Base-by-base conservation (phyloP, 768 basidiomycete genomes). In the Cyathus striatus region DNA sequence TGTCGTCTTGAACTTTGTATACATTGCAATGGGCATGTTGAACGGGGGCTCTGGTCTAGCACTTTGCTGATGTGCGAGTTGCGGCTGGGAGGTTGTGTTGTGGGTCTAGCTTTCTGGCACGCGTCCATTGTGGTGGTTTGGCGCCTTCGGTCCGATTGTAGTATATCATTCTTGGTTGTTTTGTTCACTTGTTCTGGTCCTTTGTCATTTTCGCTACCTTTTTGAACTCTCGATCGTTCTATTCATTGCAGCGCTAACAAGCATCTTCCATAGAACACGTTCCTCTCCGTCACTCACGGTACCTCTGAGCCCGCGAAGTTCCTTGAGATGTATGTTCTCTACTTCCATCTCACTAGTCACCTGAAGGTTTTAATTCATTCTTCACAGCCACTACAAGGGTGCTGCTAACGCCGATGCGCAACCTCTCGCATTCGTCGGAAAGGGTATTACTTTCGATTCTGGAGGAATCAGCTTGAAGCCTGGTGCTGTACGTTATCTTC, bases 381-480 rank as follows among this genome's bases (percentile, higher is more conserved):
- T 40, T 22, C 27, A 30, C 40, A 90, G 87, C 43, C 83, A 86
- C 62, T 94, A 94, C 73, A 82, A 83, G 23, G 89, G 89, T n/a
- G 83, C 78, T 1, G 57, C 74, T 2, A 62, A 71, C 43, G 66
- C 72, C 48, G 63, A 73, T 39, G 79, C 68, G 0, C 69, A 69
- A 41, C 89, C 88, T 3, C 68, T 89, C 12, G 83, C 79, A 2
- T 72, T 90, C 46, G 87, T 93, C 25, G 90, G 90, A 24, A 92
- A 93, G 59, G 90, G 90, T 47, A 83, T 93, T 57, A 91, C 90
- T 13, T 94, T 93, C 49, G 90, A 94, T 61, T 80, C 81, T 2
- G 90, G 90, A 70, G 89, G 89, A 51, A 91, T 91, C 61, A 86
- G 83, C 46, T 64, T 94, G 61, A 93, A 93, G 63, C 79, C 86